Percentiles rank a stretch among this genome's conserved stretches.
phyloP scores from a whole-genome alignment of 176 grass and related monocot genomes.

The Oryza coarctata region DNA sequence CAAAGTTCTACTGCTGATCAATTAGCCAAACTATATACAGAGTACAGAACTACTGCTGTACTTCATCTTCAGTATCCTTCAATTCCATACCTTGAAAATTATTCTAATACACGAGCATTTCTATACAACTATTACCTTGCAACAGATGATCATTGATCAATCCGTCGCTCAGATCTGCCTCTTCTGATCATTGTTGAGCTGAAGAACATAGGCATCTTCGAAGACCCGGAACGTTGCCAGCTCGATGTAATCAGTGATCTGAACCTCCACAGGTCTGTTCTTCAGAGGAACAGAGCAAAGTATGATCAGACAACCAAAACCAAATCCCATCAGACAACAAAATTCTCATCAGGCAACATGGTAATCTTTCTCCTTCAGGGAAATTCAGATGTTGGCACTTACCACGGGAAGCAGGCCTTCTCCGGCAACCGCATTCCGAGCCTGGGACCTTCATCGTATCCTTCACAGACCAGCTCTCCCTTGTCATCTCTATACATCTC shows the following conservation, averaged over 20 bases:
- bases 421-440: constrained; percentile 39
- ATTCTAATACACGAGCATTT: constrained; percentile 1
- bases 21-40: background rate
- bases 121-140: background rate
- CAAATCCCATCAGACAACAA: background rate
- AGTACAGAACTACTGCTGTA: background rate
- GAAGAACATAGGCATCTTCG: constrained; percentile 49
- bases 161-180: constrained; percentile 32
- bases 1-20: background rate
- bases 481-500: constrained; percentile 74
- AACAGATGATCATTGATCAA: background rate
- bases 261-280: constrained; percentile 34
- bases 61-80: background rate
- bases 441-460: constrained; percentile 80
- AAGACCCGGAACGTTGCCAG: constrained; percentile 45
- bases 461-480: constrained; percentile 85
- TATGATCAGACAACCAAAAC: background rate
- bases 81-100: background rate
- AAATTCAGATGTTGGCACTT: background rate
- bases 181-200: constrained; percentile 34
- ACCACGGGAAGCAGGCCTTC: constrained; percentile 59
- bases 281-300: background rate
- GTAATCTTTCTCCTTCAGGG: background rate
- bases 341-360: background rate
- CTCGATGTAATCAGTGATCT: constrained; percentile 56